These are phyloP conservation scores for Tricholoma sp. DNA, from an alignment of 768 basidiomycete species.

Conservation along the genomic window DNA sequence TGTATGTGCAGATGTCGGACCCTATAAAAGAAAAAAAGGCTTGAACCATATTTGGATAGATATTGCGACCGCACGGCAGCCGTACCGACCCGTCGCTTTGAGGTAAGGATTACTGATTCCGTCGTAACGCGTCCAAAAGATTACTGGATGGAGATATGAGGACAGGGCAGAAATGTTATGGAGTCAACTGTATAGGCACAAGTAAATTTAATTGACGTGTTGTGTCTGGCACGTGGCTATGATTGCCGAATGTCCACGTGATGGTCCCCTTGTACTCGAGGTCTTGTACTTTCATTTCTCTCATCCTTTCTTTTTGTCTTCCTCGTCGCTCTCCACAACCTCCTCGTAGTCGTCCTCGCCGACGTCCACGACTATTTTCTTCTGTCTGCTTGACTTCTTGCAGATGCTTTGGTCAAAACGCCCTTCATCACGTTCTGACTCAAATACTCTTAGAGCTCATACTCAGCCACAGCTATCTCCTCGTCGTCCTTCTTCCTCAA, in stretches of 20 bases:
- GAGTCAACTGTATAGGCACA: background rate
- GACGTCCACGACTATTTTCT: background rate
- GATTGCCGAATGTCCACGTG: slow-evolving; percentile 18
- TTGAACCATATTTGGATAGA: background rate
- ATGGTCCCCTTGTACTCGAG: slow-evolving; percentile 14
- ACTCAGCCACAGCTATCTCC: slow-evolving; percentile 9
- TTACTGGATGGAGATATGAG: background rate
- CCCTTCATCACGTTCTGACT: slow-evolving; percentile 15
- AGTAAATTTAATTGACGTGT: slow-evolving; percentile 11
- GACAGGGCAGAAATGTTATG: background rate
- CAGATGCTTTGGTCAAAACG: slow-evolving; percentile 19
- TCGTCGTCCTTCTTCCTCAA: slow-evolving; percentile 11
- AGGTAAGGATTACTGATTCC: background rate
- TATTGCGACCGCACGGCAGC: background rate
- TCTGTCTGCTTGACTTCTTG: background rate
- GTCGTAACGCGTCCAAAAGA: background rate
- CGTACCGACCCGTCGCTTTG: background rate
- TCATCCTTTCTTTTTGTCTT: slow-evolving; percentile 1
- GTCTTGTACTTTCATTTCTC: slow-evolving; percentile 7
- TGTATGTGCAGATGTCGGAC: background rate
- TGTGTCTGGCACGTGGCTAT: slow-evolving; percentile 18
- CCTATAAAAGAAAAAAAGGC: background rate
- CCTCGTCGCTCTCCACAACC: slow-evolving; percentile 2
- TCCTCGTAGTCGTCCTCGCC: slow-evolving; percentile 6
- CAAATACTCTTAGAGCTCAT: slow-evolving; percentile 11